Conservation (phyloP, 176 grass and related monocot genomes). For the Ensete glaucum region DNA sequence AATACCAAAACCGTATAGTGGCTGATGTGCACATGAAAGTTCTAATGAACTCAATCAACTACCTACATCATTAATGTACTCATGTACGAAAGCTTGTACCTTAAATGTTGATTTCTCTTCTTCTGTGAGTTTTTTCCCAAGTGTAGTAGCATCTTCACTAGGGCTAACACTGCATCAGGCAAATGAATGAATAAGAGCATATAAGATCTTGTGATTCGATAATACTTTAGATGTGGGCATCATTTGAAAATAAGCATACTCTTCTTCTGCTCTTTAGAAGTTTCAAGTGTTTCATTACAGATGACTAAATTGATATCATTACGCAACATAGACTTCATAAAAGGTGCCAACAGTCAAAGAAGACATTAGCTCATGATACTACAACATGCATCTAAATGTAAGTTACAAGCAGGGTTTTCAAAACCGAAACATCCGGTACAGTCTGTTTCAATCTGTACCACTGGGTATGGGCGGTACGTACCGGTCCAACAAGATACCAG, state of each 20-base stretch:
- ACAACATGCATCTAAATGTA: no score
- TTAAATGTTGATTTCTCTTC: conserved; percentile 58
- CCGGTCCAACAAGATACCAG: no score
- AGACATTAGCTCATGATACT: neutral
- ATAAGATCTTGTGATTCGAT: neutral
- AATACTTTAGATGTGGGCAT: neutral
- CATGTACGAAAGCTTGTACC: conserved; percentile 34
- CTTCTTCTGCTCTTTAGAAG: neutral
- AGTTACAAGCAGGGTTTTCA: no score
- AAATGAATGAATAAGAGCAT: conserved; percentile 1
- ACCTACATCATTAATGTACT: neutral
- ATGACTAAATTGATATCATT: neutral
- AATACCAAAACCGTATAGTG: neutral
- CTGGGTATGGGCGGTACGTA: no score
- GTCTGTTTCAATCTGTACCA: no score
- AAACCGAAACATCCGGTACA: no score
- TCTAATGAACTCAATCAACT: neutral
- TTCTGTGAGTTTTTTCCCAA: conserved; percentile 55
- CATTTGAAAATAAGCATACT: neutral
- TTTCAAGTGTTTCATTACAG: neutral
- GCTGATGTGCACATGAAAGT: neutral
- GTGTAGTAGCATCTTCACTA: conserved; percentile 47
- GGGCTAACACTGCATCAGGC: conserved; percentile 49
- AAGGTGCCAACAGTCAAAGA: neutral
- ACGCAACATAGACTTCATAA: neutral